Evolutionary conservation across 1,284 basidiomycete genomes (phyloP).

Genomic region (Moesziomyces sp.): DNA sequence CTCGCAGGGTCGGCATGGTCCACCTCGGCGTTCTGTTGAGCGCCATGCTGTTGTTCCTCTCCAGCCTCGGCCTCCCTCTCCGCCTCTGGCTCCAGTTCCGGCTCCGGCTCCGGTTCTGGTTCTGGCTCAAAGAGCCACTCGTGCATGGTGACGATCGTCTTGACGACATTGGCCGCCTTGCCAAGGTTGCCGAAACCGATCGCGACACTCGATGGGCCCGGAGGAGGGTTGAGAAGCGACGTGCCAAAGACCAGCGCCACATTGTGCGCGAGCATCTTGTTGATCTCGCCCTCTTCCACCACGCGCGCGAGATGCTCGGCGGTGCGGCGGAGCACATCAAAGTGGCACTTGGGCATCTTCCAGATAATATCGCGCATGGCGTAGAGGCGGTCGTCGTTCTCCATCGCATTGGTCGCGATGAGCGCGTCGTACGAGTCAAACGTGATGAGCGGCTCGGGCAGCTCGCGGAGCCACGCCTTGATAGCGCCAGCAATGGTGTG

Average conservation of each 20-base stretch:
- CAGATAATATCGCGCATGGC: constrained; percentile 63
- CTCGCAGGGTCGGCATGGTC: not conserved
- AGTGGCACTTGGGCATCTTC: constrained; percentile 62
- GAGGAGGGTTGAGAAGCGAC: constrained; percentile 64
- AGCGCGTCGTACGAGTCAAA: constrained; percentile 62
- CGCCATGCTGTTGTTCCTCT: too few relatives aligned
- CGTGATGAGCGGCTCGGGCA: constrained; percentile 65
- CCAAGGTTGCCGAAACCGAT: constrained; percentile 62
- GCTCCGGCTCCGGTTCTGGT: constrained; percentile 45
- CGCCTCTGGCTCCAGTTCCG: constrained; percentile 20
- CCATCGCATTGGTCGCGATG: constrained; percentile 62
- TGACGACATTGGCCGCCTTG: constrained; percentile 65
- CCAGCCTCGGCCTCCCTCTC: not conserved
- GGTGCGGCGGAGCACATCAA: constrained; percentile 58
- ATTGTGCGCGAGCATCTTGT: constrained; percentile 66
- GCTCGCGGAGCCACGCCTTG: constrained; percentile 66
- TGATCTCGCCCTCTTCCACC: constrained; percentile 55
- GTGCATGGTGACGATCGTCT: constrained; percentile 64
- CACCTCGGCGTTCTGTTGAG: not conserved
- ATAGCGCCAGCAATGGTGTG: constrained; percentile 64
- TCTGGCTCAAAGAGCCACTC: constrained; percentile 65
- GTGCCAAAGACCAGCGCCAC: constrained; percentile 67
- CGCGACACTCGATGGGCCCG: constrained; percentile 51
- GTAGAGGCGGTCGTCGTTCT: constrained; percentile 59
- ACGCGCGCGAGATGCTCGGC: constrained; percentile 61